Evolutionary conservation across 805 yeast genomes (phyloP).

Genomic region (Pichia insulana): DNA sequence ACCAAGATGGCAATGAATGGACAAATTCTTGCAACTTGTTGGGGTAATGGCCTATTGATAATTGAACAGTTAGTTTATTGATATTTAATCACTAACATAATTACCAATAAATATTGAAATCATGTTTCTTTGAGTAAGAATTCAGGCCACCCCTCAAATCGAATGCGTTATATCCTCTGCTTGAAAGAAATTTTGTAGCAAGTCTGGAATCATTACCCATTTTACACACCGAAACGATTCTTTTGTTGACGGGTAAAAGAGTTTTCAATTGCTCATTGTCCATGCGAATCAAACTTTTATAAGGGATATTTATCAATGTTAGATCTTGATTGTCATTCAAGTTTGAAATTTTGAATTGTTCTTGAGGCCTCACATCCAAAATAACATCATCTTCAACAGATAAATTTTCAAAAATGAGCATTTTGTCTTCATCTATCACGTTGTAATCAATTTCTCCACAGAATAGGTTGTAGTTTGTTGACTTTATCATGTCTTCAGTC

Average conservation of each 20-base stretch:
- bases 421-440: constrained; percentile 35
- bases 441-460: constrained; percentile 56
- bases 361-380: constrained; percentile 74
- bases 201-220: constrained; percentile 86
- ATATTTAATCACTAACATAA: constrained; percentile 20
- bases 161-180: constrained; percentile 42
- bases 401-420: constrained; percentile 39
- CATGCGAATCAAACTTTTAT: constrained; percentile 36
- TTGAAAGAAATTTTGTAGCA: constrained; percentile 52
- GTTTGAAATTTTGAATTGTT: constrained; percentile 62
- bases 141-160: constrained; percentile 74
- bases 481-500: constrained; percentile 36
- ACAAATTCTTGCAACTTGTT: constrained; percentile 18
- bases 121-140: constrained; percentile 10
- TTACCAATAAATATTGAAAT: constrained; percentile 19
- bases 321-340: constrained; percentile 38
- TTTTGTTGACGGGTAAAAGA: constrained; percentile 5
- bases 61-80: constrained; percentile 21
- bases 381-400: constrained; percentile 20
- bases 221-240: constrained; percentile 63
- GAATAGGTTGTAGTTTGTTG: constrained; percentile 58
- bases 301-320: constrained; percentile 45
- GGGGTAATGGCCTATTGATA: constrained; percentile 24
- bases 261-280: constrained; percentile 12
- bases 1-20: constrained; percentile 3